Conservation (phyloP, 495 filamentous ascomycete species). For the Hyaloscypha finlandica region DNA sequence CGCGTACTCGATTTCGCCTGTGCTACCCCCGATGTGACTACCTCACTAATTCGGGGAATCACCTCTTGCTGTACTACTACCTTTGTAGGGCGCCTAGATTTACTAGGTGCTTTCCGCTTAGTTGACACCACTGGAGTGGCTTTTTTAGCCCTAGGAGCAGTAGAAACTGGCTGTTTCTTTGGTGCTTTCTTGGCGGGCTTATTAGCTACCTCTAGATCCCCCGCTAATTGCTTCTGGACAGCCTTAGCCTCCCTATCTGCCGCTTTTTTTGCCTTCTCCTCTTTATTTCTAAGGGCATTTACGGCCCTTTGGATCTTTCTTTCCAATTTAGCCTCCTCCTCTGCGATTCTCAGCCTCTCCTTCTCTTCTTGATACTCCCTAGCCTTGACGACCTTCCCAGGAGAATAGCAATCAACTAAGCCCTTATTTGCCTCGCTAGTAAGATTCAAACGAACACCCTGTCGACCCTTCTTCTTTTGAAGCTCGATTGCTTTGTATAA, state of each 20-base stretch:
- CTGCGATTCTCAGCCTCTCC: neutral
- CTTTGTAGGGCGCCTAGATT: neutral
- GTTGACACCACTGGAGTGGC: neutral
- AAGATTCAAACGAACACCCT: neutral
- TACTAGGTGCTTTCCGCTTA: neutral
- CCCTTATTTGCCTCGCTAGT: neutral
- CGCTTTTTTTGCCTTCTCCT: neutral
- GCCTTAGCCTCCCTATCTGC: neutral
- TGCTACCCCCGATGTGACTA: neutral
- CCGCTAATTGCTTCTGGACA: too few species aligned
- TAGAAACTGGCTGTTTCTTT: neutral
- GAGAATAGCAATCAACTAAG: neutral
- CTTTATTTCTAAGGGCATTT: neutral
- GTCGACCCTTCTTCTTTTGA: neutral
- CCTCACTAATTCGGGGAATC: neutral
- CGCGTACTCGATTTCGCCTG: too few species aligned
- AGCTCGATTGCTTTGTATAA: neutral
- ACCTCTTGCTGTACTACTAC: neutral
- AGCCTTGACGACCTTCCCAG: neutral
- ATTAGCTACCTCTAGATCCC: neutral
- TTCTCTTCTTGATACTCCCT: neutral
- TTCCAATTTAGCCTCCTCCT: neutral
- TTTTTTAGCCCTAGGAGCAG: neutral
- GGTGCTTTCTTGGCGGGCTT: neutral
- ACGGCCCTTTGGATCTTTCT: neutral